Conservation (phyloP, 83 land plant genomes). For the Isoetes engelmannii region DNA sequence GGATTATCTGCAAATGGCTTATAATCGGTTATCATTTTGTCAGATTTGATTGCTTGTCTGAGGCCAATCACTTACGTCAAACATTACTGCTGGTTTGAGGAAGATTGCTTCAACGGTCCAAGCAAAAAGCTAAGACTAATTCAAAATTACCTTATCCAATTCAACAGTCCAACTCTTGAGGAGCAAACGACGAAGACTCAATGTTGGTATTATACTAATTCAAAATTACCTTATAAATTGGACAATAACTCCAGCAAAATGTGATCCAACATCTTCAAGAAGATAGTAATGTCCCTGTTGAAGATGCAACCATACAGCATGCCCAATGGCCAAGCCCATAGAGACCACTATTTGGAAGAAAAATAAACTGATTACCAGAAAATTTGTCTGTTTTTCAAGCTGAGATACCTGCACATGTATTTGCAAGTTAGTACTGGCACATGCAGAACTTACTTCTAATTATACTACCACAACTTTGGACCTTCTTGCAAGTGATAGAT, state of each 20-base stretch:
- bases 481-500: not conserved
- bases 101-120: too few relatives aligned
- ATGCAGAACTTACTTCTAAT: not conserved
- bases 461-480: not conserved
- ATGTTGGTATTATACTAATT: not conserved
- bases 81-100: conserved; percentile 1
- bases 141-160: too few relatives aligned
- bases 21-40: too few relatives aligned
- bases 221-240: conserved; percentile 24
- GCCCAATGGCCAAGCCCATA: conserved; percentile 26
- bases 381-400: conserved; percentile 17
- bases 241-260: conserved; percentile 13
- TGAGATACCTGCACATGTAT: conserved; percentile 27
- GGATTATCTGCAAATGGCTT: too few relatives aligned
- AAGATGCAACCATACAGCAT: conserved; percentile 16
- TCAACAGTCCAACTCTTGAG: too few relatives aligned
- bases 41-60: too few relatives aligned
- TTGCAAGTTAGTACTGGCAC: not conserved
- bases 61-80: too few relatives aligned
- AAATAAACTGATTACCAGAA: conserved; percentile 24
- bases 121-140: too few relatives aligned
- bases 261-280: conserved; percentile 5
- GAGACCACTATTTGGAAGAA: conserved; percentile 18
- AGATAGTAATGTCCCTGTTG: conserved; percentile 17
- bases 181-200: not conserved